These are phyloP conservation scores for Paraphaeosphaeria minitans DNA, from an alignment of 2,329 filamentous ascomycete species.

Conservation along the genomic window DNA sequence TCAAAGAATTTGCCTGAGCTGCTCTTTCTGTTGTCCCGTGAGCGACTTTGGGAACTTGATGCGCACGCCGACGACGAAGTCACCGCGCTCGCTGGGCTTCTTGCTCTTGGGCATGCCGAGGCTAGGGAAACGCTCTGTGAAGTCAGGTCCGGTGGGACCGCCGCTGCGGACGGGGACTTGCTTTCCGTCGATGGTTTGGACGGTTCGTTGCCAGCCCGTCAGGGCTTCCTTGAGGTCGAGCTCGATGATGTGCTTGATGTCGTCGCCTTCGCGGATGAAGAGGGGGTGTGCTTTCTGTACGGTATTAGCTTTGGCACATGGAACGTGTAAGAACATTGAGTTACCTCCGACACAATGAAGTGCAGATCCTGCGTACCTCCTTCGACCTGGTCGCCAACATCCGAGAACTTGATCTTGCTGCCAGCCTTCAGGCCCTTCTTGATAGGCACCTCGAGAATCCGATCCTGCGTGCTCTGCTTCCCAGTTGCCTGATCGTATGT, in stretches of 20 bases:
- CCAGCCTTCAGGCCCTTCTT: constrained; percentile 95
- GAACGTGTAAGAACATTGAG: constrained; percentile 32
- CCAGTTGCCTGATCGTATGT: constrained; percentile 80
- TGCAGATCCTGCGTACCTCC: constrained; percentile 94
- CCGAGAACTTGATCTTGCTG: constrained; percentile 97
- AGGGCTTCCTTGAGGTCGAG: constrained; percentile 91
- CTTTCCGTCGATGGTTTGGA: constrained; percentile 91
- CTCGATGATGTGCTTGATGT: constrained; percentile 78
- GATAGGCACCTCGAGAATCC: constrained; percentile 91
- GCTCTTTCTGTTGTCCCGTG: constrained; percentile 77
- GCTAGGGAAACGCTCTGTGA: constrained; percentile 78
- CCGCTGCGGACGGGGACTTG: constrained; percentile 78
- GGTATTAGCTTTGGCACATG: constrained; percentile 22
- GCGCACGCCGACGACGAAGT: constrained; percentile 87
- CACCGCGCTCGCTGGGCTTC: constrained; percentile 81
- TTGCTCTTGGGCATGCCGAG: constrained; percentile 96
- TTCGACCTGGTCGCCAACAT: constrained; percentile 97
- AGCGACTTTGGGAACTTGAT: constrained; percentile 87
- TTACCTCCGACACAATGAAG: constrained; percentile 92
- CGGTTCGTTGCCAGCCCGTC: constrained; percentile 90
- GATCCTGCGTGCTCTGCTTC: constrained; percentile 85
- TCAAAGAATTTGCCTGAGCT: constrained; percentile 76
- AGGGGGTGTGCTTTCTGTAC: constrained; percentile 81
- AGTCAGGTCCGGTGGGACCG: constrained; percentile 85
- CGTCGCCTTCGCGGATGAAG: constrained; percentile 86